A percentile compares a stretch with the other conserved stretches of the same genome.
phyloP scores from a whole-genome alignment of 495 filamentous ascomycete genomes.

The Rostrohypoxylon terebratum region DNA sequence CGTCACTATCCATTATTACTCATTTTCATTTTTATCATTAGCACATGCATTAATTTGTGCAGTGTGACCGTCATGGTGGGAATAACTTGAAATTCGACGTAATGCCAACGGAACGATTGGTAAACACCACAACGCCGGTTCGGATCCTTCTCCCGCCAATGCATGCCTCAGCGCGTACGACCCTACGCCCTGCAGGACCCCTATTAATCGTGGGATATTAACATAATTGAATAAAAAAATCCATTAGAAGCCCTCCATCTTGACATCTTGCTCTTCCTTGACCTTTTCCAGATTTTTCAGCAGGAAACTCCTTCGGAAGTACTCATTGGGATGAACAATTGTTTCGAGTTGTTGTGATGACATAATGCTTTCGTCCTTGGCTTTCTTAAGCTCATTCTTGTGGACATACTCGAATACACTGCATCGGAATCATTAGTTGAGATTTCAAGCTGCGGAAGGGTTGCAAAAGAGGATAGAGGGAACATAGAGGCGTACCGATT shows the following conservation, averaged over 20 bases:
- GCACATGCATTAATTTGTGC: not conserved
- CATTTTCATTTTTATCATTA: not conserved
- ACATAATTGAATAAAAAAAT: not conserved
- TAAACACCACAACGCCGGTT: conserved; percentile 31
- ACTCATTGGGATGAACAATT: conserved; percentile 97
- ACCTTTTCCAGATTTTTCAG: conserved; percentile 76
- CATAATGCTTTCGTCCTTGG: conserved; percentile 85
- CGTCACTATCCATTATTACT: conserved; percentile 17
- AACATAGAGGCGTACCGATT: conserved; percentile 68
- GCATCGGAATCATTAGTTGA: conserved; percentile 3
- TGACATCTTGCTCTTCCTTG: conserved; percentile 55
- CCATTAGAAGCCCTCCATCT: conserved; percentile 58
- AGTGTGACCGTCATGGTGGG: conserved; percentile 14
- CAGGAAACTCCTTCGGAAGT: conserved; percentile 93
- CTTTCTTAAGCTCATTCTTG: conserved; percentile 86
- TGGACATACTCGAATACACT: conserved; percentile 90
- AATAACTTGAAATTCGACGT: conserved; percentile 16
- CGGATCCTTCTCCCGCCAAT: not conserved
- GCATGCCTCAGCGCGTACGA: conserved; percentile 11
- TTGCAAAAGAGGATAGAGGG: not conserved
- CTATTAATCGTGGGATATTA: conserved; percentile 4
- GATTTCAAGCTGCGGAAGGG: not conserved
- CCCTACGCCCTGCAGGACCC: conserved; percentile 7
- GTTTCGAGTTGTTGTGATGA: conserved; percentile 86
- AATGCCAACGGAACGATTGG: conserved; percentile 10